Conservation (phyloP, 2,329 filamentous ascomycete genomes). For the Pochonia chlamydosporia region DNA sequence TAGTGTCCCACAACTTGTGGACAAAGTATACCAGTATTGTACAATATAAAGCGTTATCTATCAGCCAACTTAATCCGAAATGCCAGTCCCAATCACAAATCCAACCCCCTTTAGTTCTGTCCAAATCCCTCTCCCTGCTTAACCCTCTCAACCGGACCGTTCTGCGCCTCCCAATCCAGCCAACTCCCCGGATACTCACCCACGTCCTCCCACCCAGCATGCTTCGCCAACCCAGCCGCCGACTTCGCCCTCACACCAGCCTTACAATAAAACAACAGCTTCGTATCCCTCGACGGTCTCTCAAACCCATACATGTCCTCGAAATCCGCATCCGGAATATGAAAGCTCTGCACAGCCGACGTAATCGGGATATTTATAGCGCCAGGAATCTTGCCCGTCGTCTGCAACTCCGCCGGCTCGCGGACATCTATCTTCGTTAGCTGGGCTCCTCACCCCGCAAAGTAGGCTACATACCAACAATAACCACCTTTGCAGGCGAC, state of each 20-base stretch:
- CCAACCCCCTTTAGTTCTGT: neutral
- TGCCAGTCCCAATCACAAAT: neutral
- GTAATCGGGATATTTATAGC: constrained; percentile 78
- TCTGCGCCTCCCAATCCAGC: constrained; percentile 74
- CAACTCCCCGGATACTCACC: constrained; percentile 72
- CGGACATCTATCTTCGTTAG: constrained; percentile 53
- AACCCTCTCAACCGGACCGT: constrained; percentile 47
- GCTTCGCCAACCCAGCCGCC: constrained; percentile 69
- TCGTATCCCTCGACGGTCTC: constrained; percentile 51
- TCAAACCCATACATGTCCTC: constrained; percentile 73
- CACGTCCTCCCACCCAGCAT: constrained; percentile 68
- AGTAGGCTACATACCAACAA: constrained; percentile 38
- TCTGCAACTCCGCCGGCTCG: constrained; percentile 61
- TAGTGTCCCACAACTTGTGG: neutral
- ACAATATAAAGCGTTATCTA: neutral
- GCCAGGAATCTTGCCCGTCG: constrained; percentile 68
- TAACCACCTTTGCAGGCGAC: constrained; percentile 21
- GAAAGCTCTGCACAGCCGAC: constrained; percentile 71
- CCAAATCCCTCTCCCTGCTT: constrained; percentile 3
- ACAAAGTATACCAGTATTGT: neutral
- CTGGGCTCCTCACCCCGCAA: neutral
- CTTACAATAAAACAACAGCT: constrained; percentile 87
- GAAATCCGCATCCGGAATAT: constrained; percentile 73
- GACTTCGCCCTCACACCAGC: constrained; percentile 76
- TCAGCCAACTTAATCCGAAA: neutral